Evolutionary conservation across 441 rosid genomes (phyloP), one percentile per base, ranked within the genome.

Genomic region (Arabidopsis lyrata): DNA sequence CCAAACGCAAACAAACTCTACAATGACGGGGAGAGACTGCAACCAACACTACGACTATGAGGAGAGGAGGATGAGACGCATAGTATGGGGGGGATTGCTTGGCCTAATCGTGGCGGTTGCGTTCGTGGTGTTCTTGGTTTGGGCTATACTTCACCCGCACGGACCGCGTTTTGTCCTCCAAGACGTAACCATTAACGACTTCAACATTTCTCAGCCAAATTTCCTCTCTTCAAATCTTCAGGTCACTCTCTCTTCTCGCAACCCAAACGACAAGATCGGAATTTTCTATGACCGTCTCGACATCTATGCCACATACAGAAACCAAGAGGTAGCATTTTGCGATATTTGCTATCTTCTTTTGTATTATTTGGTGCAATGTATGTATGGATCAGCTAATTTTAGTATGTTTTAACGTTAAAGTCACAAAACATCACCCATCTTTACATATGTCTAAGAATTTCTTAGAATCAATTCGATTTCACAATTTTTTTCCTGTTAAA

Each of bases 211-310:
- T 2, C 32, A 66, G 8, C 84, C 95, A 4, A 78, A 65, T 66
- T 55, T 71, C 44, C 79, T 90, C 4, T 65, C 82, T 12, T 67
- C 86, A 2, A 76, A 75, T 78, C 66, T 90, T 60, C 95, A 90
- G 57, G 76, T 89, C 76, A 90, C 93, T 6, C 3, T 90, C 32
- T 79, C 88, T 8, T 75, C 89, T 27, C 76, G 81, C 22, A 92
- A 92, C 61, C 95, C 93, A 20, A 92, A 89, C 27, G 77, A 71
- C 63, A 75, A 79, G 65, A 81, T 89, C 69, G 93, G 97, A n/a
- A 74, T 93, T 27, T 90, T 75, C 81, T 93, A 90, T 64, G 82
- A 81, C 10, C 81, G 65, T 59, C 82, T 88, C 16, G 87, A 86
- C 42, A 56, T 80, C 13, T 85, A 81, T 57, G 93, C 88, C 0